Base-by-base conservation (phyloP, 73 alveolate species). In the Stentor roeselii region DNA sequence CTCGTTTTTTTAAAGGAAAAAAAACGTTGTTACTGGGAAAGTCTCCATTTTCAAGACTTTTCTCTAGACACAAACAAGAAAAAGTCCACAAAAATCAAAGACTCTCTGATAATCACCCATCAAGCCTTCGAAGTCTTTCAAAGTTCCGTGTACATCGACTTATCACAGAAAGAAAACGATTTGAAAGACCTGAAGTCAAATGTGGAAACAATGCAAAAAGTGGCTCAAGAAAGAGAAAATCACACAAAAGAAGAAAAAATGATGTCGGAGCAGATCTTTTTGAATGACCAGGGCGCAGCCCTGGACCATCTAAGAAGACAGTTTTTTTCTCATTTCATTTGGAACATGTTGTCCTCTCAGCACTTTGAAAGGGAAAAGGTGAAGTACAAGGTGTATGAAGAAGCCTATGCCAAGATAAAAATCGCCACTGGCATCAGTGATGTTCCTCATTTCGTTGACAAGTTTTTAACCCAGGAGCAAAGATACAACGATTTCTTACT, bases 381-480 rank as follows among this genome's bases (percentile, higher is more conserved):
- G 21, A 67, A 67, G 34, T 21, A 67, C 42, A 67, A 32, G 27
- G 34, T 30, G 11, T 67, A 67, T 34, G 80, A 67, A 27, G 37
- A 67, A 36, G 80, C 80, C 34, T 67, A 67, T 67, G 27, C 11
- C 2, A 0, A 2, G 34, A 67, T 67, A 67, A 67, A 67, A 67
- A n/a, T 67, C 37, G 37, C 80, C 34, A 67, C 80, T 11, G 80
- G 80, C 41, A 21, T 67, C 37, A 36, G 34, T 1, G 80, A 67
- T 27, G 34, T 67, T 34, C 2, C 41, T 1, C 50, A 30, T 1
- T 21, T 67, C 80, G 80, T 67, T 1, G 80, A 67, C 11, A 67
- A 67, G 11, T 67, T 67, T 34, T 34, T 67, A 2, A 30, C 80
- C 21, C n/a, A 67, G 41, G 80, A 67, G 41, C 41, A n/a, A 27